Evolutionary conservation across 2,329 filamentous ascomycete species (phyloP).

Genomic region (Colletotrichum sp.): DNA sequence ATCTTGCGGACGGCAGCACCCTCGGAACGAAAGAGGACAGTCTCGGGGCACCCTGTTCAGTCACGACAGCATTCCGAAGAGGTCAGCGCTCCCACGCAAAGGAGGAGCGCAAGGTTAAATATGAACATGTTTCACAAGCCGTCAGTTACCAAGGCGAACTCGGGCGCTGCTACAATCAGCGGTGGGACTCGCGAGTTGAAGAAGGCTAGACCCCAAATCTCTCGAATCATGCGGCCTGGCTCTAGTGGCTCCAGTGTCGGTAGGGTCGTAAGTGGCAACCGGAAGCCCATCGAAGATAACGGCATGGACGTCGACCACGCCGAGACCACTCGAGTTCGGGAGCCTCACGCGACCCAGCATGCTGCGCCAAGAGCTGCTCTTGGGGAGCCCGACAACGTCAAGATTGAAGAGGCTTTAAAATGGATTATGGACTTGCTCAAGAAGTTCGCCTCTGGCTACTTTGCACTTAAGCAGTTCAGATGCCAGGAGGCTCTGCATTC

Average conservation of each 20-base stretch:
- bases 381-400: conserved; percentile 59
- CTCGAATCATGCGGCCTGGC: conserved; percentile 68
- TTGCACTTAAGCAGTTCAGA: conserved; percentile 78
- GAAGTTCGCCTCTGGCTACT: conserved; percentile 82
- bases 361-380: conserved; percentile 37
- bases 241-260: conserved; percentile 75
- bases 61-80: conserved; percentile 60
- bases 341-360: conserved; percentile 37
- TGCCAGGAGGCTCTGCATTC: conserved; percentile 78
- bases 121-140: conserved; percentile 70
- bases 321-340: conserved; percentile 57
- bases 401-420: conserved; percentile 76
- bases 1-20: conserved; percentile 45
- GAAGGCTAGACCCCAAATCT: conserved; percentile 78
- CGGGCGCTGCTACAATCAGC: conserved; percentile 61
- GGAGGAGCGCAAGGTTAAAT: conserved; percentile 75
- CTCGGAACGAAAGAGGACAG: conserved; percentile 82
- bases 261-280: conserved; percentile 87
- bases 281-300: conserved; percentile 74
- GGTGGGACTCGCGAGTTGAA: conserved; percentile 76
- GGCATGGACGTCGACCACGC: conserved; percentile 73
- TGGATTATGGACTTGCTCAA: conserved; percentile 81
- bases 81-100: conserved; percentile 60
- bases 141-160: conserved; percentile 68
- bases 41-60: conserved; percentile 80